These are phyloP conservation scores for Penicillium bialowiezense DNA, from an alignment of 495 filamentous ascomycete species.

Conservation along the genomic window DNA sequence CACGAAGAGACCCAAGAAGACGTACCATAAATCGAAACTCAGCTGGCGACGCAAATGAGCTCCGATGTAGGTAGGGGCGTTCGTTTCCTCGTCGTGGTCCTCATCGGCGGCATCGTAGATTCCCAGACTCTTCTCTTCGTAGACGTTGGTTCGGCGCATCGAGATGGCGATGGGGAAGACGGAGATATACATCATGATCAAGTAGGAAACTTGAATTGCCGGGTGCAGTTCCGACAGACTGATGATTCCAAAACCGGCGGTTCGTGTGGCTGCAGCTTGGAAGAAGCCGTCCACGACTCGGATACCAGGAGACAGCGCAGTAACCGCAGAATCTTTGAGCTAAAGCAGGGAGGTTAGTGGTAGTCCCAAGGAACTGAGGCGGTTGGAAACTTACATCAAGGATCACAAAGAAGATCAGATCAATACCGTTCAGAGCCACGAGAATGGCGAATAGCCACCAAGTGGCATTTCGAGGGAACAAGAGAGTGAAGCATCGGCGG, in stretches of 20 bases:
- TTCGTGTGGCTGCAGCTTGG: conserved; percentile 82
- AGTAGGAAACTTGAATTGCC: conserved; percentile 88
- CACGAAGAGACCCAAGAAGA: conserved; percentile 85
- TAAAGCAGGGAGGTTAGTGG: conserved; percentile 28
- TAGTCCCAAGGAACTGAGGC: too few species aligned
- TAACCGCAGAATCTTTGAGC: conserved; percentile 67
- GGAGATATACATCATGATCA: conserved; percentile 99
- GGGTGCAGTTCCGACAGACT: conserved; percentile 77
- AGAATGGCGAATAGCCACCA: conserved; percentile 94
- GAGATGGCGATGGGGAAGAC: conserved; percentile 95
- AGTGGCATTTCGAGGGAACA: conserved; percentile 86
- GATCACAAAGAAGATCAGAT: conserved; percentile 85
- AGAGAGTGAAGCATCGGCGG: conserved; percentile 87
- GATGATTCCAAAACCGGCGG: conserved; percentile 81
- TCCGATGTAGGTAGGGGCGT: conserved; percentile 77
- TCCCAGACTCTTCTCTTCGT: conserved; percentile 90
- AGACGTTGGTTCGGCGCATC: conserved; percentile 90
- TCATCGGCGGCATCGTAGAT: conserved; percentile 60
- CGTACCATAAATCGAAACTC: conserved; percentile 93
- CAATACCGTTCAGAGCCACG: conserved; percentile 74
- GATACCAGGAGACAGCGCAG: conserved; percentile 58
- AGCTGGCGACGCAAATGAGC: conserved; percentile 86
- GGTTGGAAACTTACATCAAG: conserved; percentile 66
- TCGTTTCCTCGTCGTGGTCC: conserved; percentile 32
- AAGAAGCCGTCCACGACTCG: conserved; percentile 81